Evolutionary conservation across 2,329 filamentous ascomycete species (phyloP), one percentile per base, ranked within the genome.

Genomic region (Drechmeria coniospora): DNA sequence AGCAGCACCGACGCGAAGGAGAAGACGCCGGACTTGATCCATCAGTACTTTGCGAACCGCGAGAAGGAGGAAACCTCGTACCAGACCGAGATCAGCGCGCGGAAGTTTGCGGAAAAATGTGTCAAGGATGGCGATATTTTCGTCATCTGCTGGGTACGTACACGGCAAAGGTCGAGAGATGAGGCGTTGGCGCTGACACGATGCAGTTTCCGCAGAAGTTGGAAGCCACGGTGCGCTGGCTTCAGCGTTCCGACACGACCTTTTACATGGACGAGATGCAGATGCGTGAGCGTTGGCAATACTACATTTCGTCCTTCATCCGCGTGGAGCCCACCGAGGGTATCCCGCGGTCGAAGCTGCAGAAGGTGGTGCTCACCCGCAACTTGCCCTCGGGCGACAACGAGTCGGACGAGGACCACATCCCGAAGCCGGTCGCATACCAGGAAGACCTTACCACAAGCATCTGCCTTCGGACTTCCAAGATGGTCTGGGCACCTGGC

Each of bases 61-160:
- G 70, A 79, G 28, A 77, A 74, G 46, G 79, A 87, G 12, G 79
- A 84, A 46, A 92, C 83, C 0, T 93, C 84, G 27, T 87, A 84
- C 42, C 77, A 90, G 51, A 76, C 78, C 17, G 87, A 95, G 58
- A 82, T 92, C 34, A 81, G 79, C 44, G 83, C 87, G 34, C 74
- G 87, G 35, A 92, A 92, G 53, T 82, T 83, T 47, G 84, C 90
- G 1, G 84, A 94, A 54, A 90, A 90, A 54, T 75, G 83, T 46
- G 74, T 90, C 39, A 93, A 92, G 59, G 87, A 95, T 37, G 79
- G 79, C 11, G 87, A 95, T 44, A 71, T 92, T 36, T 95, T 92
- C 53, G 74, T 83, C 27, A 76, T 95, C 39, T 75, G 77, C 47
- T 95, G 79, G 63, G 87, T 94, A 74, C 68, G 83, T 74, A 15